Percentiles rank a stretch among this genome's conserved stretches.
phyloP scores from a whole-genome alignment of 2,329 filamentous ascomycete species.

The Diplodia intermedia region DNA sequence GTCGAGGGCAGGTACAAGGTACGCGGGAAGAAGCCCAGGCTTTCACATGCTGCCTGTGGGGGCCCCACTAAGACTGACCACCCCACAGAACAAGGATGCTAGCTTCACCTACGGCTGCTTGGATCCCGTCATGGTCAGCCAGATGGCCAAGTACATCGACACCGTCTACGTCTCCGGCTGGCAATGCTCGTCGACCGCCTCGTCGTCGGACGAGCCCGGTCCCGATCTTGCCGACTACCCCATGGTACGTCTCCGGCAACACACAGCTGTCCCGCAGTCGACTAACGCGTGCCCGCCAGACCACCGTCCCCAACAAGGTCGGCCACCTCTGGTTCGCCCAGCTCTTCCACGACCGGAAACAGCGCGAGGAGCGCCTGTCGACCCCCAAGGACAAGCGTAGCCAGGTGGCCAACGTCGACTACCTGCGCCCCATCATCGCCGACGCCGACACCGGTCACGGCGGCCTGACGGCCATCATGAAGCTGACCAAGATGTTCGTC shows the following conservation, averaged over 20 bases:
- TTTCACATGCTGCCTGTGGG: slow-evolving; percentile 37
- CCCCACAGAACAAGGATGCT: slow-evolving; percentile 74
- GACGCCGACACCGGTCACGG: slow-evolving; percentile 98
- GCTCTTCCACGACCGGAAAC: slow-evolving; percentile 99
- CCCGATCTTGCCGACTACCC: slow-evolving; percentile 98
- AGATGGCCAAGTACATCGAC: slow-evolving; percentile 99
- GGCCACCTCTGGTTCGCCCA: slow-evolving; percentile 97
- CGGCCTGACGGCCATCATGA: slow-evolving; percentile 98
- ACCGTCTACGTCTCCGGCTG: slow-evolving; percentile 99
- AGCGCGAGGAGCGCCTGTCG: slow-evolving; percentile 90
- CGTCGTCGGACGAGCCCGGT: slow-evolving; percentile 91
- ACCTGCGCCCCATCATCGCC: slow-evolving; percentile 92
- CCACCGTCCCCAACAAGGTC: slow-evolving; percentile 98
- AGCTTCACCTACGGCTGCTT: slow-evolving; percentile 97
- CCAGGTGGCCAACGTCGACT: slow-evolving; percentile 83
- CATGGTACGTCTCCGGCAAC: slow-evolving; percentile 44
- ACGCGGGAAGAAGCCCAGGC: slow-evolving; percentile 34
- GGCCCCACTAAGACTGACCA: slow-evolving; percentile 33
- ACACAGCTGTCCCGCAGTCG: background rate
- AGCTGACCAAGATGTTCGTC: slow-evolving; percentile 96
- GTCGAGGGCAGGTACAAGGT: slow-evolving; percentile 88
- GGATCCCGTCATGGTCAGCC: slow-evolving; percentile 97
- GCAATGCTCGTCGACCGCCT: slow-evolving; percentile 97
- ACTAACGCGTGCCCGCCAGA: slow-evolving; percentile 59
- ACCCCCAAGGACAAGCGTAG: slow-evolving; percentile 74